Conservation (phyloP, 371 early-diverging fungal species). For the Dinochytrium kinnereticum region DNA sequence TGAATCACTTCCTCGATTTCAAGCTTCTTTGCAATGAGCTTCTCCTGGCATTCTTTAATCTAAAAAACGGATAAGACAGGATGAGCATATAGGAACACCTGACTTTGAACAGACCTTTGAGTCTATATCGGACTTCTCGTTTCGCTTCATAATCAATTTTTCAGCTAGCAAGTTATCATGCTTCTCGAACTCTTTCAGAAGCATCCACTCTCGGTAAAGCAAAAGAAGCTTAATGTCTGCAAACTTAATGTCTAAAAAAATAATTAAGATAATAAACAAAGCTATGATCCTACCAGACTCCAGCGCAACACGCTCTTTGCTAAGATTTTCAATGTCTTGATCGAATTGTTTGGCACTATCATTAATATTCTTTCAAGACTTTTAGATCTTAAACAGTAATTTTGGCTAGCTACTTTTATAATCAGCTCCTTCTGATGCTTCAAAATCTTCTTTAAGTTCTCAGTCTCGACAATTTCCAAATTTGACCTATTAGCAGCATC, state of each 20-base stretch:
- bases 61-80: no score
- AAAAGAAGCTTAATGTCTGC: constrained; percentile 60
- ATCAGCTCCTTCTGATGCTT: constrained; percentile 32
- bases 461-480: constrained; percentile 38
- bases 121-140: constrained; percentile 57
- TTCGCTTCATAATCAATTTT: constrained; percentile 48
- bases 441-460: constrained; percentile 29
- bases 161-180: constrained; percentile 56
- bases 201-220: constrained; percentile 60
- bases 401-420: constrained; percentile 27
- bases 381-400: constrained; percentile 6
- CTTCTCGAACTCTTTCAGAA: constrained; percentile 66
- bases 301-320: constrained; percentile 49
- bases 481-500: constrained; percentile 1
- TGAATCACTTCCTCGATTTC: constrained; percentile 54
- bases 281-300: constrained; percentile 49
- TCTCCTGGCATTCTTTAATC: constrained; percentile 62
- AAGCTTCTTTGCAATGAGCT: constrained; percentile 51
- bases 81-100: constrained; percentile 5
- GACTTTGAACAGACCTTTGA: constrained; percentile 40
- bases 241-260: constrained; percentile 50
- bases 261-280: background rate
- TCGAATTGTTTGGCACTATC: constrained; percentile 48
- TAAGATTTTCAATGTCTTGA: constrained; percentile 37
- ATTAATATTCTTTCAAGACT: constrained; percentile 45